Conservation (phyloP, 257 asterid species). For the Nemophila menziesii region DNA sequence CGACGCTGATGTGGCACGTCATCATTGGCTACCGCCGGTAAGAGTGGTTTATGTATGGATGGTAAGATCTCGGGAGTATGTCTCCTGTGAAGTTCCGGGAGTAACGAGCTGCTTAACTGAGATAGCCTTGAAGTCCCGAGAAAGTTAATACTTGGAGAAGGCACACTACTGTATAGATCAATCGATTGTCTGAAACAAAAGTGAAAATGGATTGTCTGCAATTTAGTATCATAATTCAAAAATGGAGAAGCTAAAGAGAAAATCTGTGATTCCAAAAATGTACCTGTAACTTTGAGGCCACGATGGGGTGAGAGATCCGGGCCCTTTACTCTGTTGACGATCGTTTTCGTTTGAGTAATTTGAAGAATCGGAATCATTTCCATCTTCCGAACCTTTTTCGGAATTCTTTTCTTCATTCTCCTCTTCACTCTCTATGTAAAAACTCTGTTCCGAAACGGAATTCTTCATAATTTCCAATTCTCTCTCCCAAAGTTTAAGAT, state of each 20-base stretch:
- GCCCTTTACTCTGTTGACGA: conserved; percentile 31
- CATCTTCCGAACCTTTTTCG: conserved; percentile 9
- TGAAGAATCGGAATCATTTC: conserved; percentile 54
- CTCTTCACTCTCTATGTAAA: conserved; percentile 76
- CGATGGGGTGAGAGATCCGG: conserved; percentile 33
- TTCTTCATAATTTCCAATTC: conserved; percentile 61
- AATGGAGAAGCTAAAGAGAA: background rate
- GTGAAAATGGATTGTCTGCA: background rate
- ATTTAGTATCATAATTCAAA: background rate
- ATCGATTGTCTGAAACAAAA: conserved; percentile 69
- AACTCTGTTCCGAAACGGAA: conserved; percentile 64
- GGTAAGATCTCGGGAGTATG: conserved; percentile 76
- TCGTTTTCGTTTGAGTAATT: conserved; percentile 31
- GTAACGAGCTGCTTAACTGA: conserved; percentile 61
- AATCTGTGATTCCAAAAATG: background rate
- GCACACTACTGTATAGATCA: conserved; percentile 74
- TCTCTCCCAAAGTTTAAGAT: conserved; percentile 18
- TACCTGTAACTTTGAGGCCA: conserved; percentile 99
- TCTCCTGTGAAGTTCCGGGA: conserved; percentile 57
- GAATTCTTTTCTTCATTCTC: conserved; percentile 29
- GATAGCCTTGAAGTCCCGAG: conserved; percentile 57
- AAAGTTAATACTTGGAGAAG: conserved; percentile 67
- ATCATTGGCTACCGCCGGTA: conserved; percentile 36
- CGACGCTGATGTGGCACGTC: conserved; percentile 38
- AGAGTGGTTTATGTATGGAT: conserved; percentile 51